Percentiles rank a stretch among this genome's conserved stretches.
Evolutionary conservation across 139 green algal genomes (phyloP).

Genomic region (Limnomonas spitsbergensis): DNA sequence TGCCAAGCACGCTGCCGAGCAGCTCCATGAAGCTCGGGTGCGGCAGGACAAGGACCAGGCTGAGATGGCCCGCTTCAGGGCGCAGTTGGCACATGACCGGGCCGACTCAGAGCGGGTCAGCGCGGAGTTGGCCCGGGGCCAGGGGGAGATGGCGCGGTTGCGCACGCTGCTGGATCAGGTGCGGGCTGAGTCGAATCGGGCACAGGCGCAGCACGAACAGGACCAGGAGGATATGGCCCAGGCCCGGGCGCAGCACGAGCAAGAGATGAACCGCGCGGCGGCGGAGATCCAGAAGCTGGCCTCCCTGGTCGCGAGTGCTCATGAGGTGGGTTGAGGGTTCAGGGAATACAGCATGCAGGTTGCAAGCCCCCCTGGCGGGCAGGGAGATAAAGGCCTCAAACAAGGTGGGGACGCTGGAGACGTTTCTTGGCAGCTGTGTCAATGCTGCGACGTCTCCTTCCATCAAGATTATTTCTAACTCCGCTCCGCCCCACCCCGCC

Average conservation of each 20-base stretch:
- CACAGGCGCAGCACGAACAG: background rate
- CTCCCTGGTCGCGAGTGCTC: background rate
- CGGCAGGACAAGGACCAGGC: background rate
- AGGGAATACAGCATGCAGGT: background rate
- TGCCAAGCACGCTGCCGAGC: background rate
- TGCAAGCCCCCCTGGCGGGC: background rate
- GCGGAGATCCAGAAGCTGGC: background rate
- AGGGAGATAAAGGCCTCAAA: background rate
- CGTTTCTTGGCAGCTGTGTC: too few species aligned
- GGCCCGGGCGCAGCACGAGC: background rate
- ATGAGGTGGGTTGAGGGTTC: background rate
- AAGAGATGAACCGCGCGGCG: background rate
- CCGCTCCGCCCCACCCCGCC: too few species aligned
- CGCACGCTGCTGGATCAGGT: background rate
- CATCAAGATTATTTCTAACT: too few species aligned
- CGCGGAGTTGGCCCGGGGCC: background rate
- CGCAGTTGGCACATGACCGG: background rate
- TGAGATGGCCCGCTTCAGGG: background rate
- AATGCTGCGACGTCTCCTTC: too few species aligned
- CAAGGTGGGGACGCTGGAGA: too few species aligned
- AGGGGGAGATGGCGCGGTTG: background rate
- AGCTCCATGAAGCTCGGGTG: background rate
- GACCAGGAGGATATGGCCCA: background rate
- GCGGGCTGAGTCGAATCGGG: background rate
- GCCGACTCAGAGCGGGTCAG: background rate